These are phyloP conservation scores for Starmerella sirachaensis DNA, from an alignment of 805 yeast species.

Conservation along the genomic window DNA sequence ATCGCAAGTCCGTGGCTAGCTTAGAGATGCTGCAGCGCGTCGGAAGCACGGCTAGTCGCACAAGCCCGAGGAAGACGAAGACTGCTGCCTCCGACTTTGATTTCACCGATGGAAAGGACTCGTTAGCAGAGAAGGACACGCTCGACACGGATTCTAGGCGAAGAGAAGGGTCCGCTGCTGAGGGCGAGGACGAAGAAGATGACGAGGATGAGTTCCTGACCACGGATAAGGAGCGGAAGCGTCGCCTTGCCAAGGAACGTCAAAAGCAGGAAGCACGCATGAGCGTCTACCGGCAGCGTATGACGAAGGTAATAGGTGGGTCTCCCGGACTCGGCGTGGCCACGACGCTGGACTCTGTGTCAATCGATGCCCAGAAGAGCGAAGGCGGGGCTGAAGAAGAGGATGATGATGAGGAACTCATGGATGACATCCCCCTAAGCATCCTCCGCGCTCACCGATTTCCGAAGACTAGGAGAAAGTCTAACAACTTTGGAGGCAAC, in stretches of 20 bases:
- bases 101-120: not conserved
- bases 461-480: slow-evolving; percentile 20
- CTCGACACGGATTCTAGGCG: slow-evolving; percentile 34
- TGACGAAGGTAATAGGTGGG: slow-evolving; percentile 31
- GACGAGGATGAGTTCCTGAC: slow-evolving; percentile 26
- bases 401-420: slow-evolving; percentile 29
- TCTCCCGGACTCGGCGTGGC: too few relatives aligned
- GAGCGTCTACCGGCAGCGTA: slow-evolving; percentile 33
- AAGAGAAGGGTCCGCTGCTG: too few relatives aligned
- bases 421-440: slow-evolving; percentile 33
- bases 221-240: slow-evolving; percentile 17
- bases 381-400: slow-evolving; percentile 15
- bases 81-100: not conserved
- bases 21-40: slow-evolving; percentile 16
- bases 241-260: slow-evolving; percentile 20
- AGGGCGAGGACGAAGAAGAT: slow-evolving; percentile 29
- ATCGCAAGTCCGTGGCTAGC: slow-evolving; percentile 19
- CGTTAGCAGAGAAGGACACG: slow-evolving; percentile 22
- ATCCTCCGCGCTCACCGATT: slow-evolving; percentile 32
- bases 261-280: slow-evolving; percentile 32
- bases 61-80: not conserved
- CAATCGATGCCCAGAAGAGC: slow-evolving; percentile 3
- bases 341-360: not conserved
- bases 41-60: slow-evolving; percentile 11
- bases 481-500: too few relatives aligned